phyloP scores from a whole-genome alignment of 257 asterid species.

The Linderniella brevidens region DNA sequence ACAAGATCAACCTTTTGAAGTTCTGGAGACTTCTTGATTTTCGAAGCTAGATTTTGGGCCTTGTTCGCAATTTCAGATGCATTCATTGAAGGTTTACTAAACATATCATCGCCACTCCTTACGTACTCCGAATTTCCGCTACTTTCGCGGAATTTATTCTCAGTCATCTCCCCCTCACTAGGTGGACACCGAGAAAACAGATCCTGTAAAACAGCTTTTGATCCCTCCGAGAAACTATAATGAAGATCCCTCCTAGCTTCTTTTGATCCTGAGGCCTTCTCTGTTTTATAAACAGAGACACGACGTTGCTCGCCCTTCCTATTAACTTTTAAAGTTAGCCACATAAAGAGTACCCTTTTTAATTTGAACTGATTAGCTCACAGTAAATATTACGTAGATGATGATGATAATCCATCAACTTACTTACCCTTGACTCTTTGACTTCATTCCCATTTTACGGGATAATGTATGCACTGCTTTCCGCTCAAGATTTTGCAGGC shows the following conservation, averaged over 20 bases:
- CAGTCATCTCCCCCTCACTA: constrained; percentile 30
- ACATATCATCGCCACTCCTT: constrained; percentile 34
- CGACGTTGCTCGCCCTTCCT: constrained; percentile 50
- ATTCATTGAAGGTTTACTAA: constrained; percentile 35
- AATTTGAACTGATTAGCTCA: constrained; percentile 1
- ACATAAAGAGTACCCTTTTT: neutral
- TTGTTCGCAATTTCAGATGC: constrained; percentile 40
- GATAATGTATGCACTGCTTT: constrained; percentile 47
- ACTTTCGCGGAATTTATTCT: constrained; percentile 20
- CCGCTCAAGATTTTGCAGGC: constrained; percentile 36
- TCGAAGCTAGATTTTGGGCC: constrained; percentile 36
- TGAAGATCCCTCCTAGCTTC: constrained; percentile 24
- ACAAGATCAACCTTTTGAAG: constrained; percentile 48
- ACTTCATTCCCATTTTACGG: constrained; percentile 50
- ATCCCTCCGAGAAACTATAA: constrained; percentile 48
- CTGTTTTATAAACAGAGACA: constrained; percentile 38
- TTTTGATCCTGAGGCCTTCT: constrained; percentile 12
- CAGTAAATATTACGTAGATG: constrained; percentile 1
- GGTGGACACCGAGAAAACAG: constrained; percentile 70
- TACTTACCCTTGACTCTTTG: constrained; percentile 70
- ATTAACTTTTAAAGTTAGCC: constrained; percentile 10
- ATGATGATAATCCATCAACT: constrained; percentile 2
- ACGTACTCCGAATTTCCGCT: constrained; percentile 14
- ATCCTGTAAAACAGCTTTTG: constrained; percentile 47
- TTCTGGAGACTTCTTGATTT: constrained; percentile 24